These are phyloP conservation scores for Coemansia reversa DNA, from an alignment of 192 early-diverging fungal genomes.

Conservation along the genomic window DNA sequence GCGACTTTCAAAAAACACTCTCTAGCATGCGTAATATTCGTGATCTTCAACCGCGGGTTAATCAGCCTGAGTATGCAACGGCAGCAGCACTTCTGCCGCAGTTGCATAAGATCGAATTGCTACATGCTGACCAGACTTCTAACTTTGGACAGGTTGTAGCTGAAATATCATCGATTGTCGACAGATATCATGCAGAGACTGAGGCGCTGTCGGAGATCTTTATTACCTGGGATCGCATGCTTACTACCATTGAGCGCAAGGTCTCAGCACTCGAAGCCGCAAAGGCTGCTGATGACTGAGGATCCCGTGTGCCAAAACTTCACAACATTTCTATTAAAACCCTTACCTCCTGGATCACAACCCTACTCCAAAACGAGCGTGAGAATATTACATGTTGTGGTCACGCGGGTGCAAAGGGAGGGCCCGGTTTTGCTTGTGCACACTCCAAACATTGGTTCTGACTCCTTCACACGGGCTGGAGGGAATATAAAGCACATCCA, in stretches of 20 bases:
- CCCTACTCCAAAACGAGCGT: neutral
- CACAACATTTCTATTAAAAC: neutral
- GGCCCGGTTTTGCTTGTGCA: neutral
- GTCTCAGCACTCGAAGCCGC: constrained; percentile 24
- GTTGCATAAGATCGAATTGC: constrained; percentile 20
- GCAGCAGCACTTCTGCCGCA: constrained; percentile 28
- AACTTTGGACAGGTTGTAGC: constrained; percentile 24
- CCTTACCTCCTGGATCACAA: neutral
- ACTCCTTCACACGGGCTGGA: neutral
- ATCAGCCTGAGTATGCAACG: constrained; percentile 44
- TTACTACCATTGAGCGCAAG: constrained; percentile 36
- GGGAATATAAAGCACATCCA: neutral
- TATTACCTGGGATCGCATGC: constrained; percentile 39
- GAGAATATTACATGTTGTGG: neutral
- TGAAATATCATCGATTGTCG: constrained; percentile 38
- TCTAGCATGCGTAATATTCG: constrained; percentile 36
- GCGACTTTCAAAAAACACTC: constrained; percentile 25
- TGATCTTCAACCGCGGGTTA: constrained; percentile 34
- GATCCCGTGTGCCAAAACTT: neutral
- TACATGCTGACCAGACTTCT: constrained; percentile 25
- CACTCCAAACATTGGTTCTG: neutral
- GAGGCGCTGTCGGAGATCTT: constrained; percentile 48
- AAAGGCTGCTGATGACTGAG: neutral
- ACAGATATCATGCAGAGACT: constrained; percentile 45
- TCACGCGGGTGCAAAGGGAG: constrained; percentile 3